Evolutionary conservation across 2,329 filamentous ascomycete species (phyloP).

Genomic region (Trichothecium sympodiale): DNA sequence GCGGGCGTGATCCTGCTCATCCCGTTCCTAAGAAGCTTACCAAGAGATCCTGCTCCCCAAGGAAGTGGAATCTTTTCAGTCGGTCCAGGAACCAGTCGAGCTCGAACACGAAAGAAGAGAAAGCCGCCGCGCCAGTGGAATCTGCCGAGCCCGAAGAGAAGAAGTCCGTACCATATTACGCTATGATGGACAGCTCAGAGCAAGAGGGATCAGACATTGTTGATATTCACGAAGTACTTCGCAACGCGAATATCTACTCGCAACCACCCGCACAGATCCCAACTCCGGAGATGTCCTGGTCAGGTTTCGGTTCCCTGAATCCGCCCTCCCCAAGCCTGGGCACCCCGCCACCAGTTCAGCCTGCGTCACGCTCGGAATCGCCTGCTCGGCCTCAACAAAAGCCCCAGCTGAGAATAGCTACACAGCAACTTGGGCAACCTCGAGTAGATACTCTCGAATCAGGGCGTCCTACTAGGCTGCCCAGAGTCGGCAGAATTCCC

Average conservation of each 20-base stretch:
- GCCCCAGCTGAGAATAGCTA: background rate
- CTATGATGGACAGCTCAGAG: slow-evolving; percentile 50
- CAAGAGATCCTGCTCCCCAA: slow-evolving; percentile 43
- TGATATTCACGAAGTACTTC: slow-evolving; percentile 33
- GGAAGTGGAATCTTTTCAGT: slow-evolving; percentile 54
- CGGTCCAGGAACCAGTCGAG: slow-evolving; percentile 34
- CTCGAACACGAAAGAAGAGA: slow-evolving; percentile 25
- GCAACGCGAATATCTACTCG: slow-evolving; percentile 32
- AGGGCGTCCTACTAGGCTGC: slow-evolving; percentile 45
- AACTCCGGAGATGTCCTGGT: slow-evolving; percentile 1
- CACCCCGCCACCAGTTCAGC: background rate
- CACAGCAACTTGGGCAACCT: background rate
- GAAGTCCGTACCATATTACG: slow-evolving; percentile 48
- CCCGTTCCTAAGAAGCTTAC: slow-evolving; percentile 40
- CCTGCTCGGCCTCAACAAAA: background rate
- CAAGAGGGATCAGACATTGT: slow-evolving; percentile 33
- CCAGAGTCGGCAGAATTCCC: slow-evolving; percentile 78
- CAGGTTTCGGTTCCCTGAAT: background rate
- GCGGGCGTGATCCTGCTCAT: slow-evolving; percentile 15
- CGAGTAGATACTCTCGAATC: slow-evolving; percentile 1
- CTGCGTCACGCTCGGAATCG: background rate
- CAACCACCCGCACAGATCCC: slow-evolving; percentile 6
- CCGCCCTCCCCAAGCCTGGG: background rate
- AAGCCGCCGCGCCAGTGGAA: slow-evolving; percentile 28
- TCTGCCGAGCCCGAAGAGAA: slow-evolving; percentile 36